Percentiles rank a stretch among this genome's conserved stretches.
Evolutionary conservation across 2,329 filamentous ascomycete species (phyloP).

Genomic region (Sclerotinia subarctica): DNA sequence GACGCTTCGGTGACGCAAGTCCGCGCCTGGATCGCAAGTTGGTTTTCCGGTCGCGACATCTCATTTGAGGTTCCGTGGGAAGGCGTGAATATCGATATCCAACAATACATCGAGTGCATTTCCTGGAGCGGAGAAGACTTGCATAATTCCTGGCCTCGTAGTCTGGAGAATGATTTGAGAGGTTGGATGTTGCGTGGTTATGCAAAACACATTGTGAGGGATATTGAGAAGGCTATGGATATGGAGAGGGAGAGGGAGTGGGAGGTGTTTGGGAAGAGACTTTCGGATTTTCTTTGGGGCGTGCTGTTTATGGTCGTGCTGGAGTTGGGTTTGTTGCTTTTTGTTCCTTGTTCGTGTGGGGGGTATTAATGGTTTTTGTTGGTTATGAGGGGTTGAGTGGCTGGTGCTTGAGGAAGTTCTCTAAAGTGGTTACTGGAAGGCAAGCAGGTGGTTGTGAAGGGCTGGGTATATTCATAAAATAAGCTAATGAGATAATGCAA

Average conservation of each 20-base stretch:
- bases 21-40: not conserved
- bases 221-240: not conserved
- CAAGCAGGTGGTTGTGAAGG: not conserved
- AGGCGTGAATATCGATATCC: not conserved
- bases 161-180: not conserved
- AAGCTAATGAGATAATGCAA: not conserved
- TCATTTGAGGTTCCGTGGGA: not conserved
- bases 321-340: not conserved
- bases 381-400: not conserved
- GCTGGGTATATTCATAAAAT: not conserved
- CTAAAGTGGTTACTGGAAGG: not conserved
- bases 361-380: not conserved
- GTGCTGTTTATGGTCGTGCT: not conserved
- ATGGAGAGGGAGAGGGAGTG: not conserved
- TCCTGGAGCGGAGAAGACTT: not conserved
- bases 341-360: not conserved
- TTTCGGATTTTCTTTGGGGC: not conserved
- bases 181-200: not conserved
- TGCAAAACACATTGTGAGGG: not conserved
- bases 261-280: not conserved
- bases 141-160: too few species aligned
- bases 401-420: not conserved
- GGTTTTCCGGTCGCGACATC: not conserved
- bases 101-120: not conserved
- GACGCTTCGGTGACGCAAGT: not conserved